These are phyloP conservation scores for Endocalyx cinctus DNA, from an alignment of 2,329 filamentous ascomycete species.

Conservation along the genomic window DNA sequence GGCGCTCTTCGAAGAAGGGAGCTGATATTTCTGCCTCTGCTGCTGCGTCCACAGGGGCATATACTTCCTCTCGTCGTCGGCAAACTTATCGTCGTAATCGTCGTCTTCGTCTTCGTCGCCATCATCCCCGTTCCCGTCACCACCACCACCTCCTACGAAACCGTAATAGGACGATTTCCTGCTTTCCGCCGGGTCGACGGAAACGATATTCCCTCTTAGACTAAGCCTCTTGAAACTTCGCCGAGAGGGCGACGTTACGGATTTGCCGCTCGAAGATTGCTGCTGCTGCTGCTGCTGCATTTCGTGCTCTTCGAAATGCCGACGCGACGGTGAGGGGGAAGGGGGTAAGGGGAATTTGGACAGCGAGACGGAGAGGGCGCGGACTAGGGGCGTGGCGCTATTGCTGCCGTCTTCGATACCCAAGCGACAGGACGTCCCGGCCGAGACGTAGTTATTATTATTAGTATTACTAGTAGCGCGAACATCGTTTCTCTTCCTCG, in stretches of 20 bases:
- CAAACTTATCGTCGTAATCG: slow-evolving; percentile 36
- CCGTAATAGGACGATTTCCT: too few species aligned
- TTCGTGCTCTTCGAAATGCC: too few species aligned
- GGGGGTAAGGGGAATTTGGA: background rate
- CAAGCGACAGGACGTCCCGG: too few species aligned
- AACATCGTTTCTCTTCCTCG: too few species aligned
- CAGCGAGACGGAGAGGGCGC: background rate
- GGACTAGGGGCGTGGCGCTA: background rate
- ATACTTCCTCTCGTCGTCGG: slow-evolving; percentile 45
- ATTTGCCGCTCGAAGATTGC: too few species aligned
- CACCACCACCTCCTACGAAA: background rate
- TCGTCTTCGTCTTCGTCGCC: slow-evolving; percentile 37
- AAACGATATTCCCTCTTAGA: too few species aligned
- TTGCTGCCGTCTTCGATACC: slow-evolving; percentile 2
- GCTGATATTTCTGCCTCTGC: slow-evolving; percentile 29
- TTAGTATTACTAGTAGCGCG: too few species aligned
- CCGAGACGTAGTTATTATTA: slow-evolving; percentile 15
- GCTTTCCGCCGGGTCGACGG: too few species aligned
- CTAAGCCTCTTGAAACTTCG: too few species aligned
- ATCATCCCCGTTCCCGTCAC: slow-evolving; percentile 25
- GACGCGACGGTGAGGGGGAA: background rate
- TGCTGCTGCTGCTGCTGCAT: too few species aligned
- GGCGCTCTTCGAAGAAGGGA: too few species aligned
- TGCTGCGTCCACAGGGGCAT: slow-evolving; percentile 40
- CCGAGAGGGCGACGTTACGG: too few species aligned